Evolutionary conservation across 2,329 filamentous ascomycete genomes (phyloP).

Genomic region (Ophiostoma fasciatum): DNA sequence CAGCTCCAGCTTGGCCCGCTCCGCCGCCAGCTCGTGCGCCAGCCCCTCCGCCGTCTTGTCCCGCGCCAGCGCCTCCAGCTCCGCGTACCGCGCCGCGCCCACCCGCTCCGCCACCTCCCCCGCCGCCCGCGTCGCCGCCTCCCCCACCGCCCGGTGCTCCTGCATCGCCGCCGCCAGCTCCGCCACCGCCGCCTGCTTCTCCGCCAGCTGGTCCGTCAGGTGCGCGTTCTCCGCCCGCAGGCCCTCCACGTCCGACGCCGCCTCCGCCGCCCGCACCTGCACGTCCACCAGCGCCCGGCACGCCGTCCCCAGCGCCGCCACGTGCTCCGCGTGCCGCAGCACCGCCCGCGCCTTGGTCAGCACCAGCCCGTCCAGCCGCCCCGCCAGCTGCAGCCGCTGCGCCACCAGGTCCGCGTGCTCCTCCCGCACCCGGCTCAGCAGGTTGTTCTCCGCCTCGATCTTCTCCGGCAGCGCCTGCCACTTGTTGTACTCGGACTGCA

Average conservation of each 20-base stretch:
- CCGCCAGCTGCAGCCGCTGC: slow-evolving; percentile 22
- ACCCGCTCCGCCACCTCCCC: slow-evolving; percentile 18
- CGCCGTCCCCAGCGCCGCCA: slow-evolving; percentile 46
- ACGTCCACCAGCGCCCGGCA: slow-evolving; percentile 53
- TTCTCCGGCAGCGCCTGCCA: slow-evolving; percentile 56
- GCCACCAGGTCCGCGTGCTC: slow-evolving; percentile 16
- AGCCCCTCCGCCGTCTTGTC: slow-evolving; percentile 47
- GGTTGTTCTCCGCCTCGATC: slow-evolving; percentile 32
- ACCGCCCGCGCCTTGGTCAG: slow-evolving; percentile 40
- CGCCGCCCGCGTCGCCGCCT: slow-evolving; percentile 20
- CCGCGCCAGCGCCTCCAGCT: slow-evolving; percentile 27
- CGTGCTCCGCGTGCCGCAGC: slow-evolving; percentile 38
- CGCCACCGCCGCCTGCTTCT: slow-evolving; percentile 25
- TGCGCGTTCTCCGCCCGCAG: slow-evolving; percentile 51
- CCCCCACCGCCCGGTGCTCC: slow-evolving; percentile 22
- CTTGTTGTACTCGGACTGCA: slow-evolving; percentile 50
- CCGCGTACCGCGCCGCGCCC: slow-evolving; percentile 20
- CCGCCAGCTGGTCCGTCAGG: slow-evolving; percentile 37
- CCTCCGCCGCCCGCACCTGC: slow-evolving; percentile 61
- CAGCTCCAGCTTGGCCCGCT: slow-evolving; percentile 61
- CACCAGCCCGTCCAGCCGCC: slow-evolving; percentile 33
- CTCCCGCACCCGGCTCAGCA: slow-evolving; percentile 18
- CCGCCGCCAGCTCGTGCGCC: slow-evolving; percentile 57
- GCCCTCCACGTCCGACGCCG: slow-evolving; percentile 59
- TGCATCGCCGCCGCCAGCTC: slow-evolving; percentile 25